Conservation (phyloP, 108 stramenopile species). For the Skeletonema tropicum region DNA sequence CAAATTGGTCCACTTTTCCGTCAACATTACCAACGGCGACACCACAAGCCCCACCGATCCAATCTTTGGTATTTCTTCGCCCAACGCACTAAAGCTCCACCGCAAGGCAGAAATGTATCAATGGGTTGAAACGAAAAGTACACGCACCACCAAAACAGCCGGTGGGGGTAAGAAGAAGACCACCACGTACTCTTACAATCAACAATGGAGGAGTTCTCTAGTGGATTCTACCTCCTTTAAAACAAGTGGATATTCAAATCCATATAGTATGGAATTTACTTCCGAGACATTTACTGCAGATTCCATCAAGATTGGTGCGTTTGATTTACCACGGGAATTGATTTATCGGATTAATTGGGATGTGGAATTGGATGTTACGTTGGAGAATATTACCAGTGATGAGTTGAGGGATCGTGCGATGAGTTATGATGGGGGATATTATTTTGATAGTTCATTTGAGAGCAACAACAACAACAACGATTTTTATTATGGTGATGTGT, state of each 20-base stretch:
- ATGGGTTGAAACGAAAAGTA: neutral
- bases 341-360: conserved; percentile 2
- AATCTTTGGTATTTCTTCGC: neutral
- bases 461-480: neutral
- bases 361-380: neutral
- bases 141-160: neutral
- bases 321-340: neutral
- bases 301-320: conserved; percentile 9
- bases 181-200: conserved; percentile 16
- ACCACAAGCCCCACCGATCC: neutral
- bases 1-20: conserved; percentile 25
- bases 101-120: neutral
- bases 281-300: neutral
- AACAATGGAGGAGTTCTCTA: conserved; percentile 8
- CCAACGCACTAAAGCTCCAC: neutral
- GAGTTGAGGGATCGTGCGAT: neutral
- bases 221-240: conserved; percentile 20
- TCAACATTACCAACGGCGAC: conserved; percentile 23
- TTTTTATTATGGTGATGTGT: too few species aligned
- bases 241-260: conserved; percentile 7
- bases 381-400: conserved; percentile 5
- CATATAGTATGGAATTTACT: neutral
- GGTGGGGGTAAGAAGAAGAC: neutral
- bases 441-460: neutral
- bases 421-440: neutral